Conservation (phyloP, 768 basidiomycete genomes). For the Lactifluus piperatus region DNA sequence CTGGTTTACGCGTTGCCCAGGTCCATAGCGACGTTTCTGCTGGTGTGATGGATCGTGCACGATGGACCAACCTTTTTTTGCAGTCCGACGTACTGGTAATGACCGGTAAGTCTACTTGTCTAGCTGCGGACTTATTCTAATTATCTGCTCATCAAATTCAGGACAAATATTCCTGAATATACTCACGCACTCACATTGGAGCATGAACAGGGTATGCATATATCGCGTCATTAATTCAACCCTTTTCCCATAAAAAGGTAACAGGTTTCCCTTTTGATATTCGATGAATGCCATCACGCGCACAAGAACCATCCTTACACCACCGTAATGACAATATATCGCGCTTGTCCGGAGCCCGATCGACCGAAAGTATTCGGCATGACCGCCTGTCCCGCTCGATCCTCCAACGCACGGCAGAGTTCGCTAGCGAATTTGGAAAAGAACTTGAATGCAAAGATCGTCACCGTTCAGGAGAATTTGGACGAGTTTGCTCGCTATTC, state of each 20-base stretch:
- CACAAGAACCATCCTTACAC: slow-evolving; percentile 50
- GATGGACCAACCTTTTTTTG: slow-evolving; percentile 58
- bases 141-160: slow-evolving; percentile 24
- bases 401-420: slow-evolving; percentile 54
- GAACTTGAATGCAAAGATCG: slow-evolving; percentile 65
- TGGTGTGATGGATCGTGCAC: slow-evolving; percentile 53
- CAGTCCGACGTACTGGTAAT: slow-evolving; percentile 72
- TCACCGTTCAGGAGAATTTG: slow-evolving; percentile 62
- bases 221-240: neutral
- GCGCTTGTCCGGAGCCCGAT: slow-evolving; percentile 31
- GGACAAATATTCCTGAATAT: slow-evolving; percentile 80
- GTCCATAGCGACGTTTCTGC: slow-evolving; percentile 66
- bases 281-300: slow-evolving; percentile 52
- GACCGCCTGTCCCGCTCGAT: slow-evolving; percentile 89
- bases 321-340: slow-evolving; percentile 51
- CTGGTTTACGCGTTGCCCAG: slow-evolving; percentile 56
- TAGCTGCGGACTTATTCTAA: neutral
- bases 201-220: slow-evolving; percentile 44
- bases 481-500: slow-evolving; percentile 56
- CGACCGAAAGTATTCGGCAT: slow-evolving; percentile 89
- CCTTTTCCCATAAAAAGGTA: neutral
- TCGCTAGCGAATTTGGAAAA: slow-evolving; percentile 58
- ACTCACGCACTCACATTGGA: slow-evolving; percentile 76
- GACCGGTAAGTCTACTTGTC: slow-evolving; percentile 47
- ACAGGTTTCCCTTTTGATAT: slow-evolving; percentile 47